Evolutionary conservation across 345 rosid species (phyloP).

Genomic region (Hibiscus mutabilis): DNA sequence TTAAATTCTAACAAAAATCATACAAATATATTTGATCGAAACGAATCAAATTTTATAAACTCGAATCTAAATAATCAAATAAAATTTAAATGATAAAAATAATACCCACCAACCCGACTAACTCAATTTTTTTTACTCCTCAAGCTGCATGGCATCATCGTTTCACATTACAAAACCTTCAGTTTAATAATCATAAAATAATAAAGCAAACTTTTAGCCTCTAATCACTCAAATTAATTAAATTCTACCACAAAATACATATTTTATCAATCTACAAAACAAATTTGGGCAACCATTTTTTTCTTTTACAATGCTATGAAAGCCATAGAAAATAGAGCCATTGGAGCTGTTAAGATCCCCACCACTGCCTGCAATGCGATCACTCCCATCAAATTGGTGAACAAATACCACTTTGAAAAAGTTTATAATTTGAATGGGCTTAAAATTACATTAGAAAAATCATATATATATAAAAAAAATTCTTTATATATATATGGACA

Average conservation of each 20-base stretch:
- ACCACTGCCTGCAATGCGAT: conserved; percentile 36
- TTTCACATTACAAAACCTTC: conserved; percentile 3
- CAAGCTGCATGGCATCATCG: not conserved
- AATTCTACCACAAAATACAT: not conserved
- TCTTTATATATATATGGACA: too few species aligned
- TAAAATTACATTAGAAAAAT: too few species aligned
- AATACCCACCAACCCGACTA: too few species aligned
- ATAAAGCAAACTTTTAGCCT: conserved; percentile 31
- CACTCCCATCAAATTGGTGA: not conserved
- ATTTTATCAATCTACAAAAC: conserved; percentile 5
- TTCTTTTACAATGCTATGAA: conserved; percentile 16
- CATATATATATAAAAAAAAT: too few species aligned
- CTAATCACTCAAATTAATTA: conserved; percentile 10
- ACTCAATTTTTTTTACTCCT: too few species aligned
- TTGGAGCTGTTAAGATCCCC: conserved; percentile 28
- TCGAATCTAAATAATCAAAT: too few species aligned
- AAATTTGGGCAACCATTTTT: not conserved
- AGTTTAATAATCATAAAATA: conserved; percentile 9
- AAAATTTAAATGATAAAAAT: too few species aligned
- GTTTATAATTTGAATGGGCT: too few species aligned
- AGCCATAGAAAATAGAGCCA: conserved; percentile 21
- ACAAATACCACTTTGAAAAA: too few species aligned
- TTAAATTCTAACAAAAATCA: too few species aligned
- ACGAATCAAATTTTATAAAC: too few species aligned
- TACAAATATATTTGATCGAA: too few species aligned